Evolutionary conservation across 805 yeast genomes (phyloP).

Genomic region (Candida khao-thaluensis): DNA sequence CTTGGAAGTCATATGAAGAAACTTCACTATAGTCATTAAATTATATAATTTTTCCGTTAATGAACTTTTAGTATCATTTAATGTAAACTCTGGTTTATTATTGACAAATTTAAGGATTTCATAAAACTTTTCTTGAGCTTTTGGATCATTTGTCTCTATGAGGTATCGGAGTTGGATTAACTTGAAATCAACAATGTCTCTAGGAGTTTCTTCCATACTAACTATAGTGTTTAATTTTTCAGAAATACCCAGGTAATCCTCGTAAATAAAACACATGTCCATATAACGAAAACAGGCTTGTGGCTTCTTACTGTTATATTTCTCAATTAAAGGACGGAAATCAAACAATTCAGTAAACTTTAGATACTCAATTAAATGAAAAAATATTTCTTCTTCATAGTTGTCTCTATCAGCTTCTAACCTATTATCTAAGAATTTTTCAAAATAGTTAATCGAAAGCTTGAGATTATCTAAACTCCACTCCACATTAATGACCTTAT

Average conservation of each 20-base stretch:
- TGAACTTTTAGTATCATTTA: slow-evolving; percentile 1
- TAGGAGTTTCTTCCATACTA: neutral
- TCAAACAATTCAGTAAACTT: slow-evolving; percentile 23
- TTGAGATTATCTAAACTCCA: slow-evolving; percentile 19
- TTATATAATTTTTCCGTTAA: slow-evolving; percentile 23
- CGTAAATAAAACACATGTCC: neutral
- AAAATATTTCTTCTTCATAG: slow-evolving; percentile 11
- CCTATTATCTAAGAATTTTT: neutral
- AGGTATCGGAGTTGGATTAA: slow-evolving; percentile 30
- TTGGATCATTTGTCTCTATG: slow-evolving; percentile 14
- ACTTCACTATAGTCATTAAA: slow-evolving; percentile 31
- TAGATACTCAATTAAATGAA: slow-evolving; percentile 21
- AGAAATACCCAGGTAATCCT: neutral
- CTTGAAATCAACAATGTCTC: slow-evolving; percentile 14
- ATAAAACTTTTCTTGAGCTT: slow-evolving; percentile 23
- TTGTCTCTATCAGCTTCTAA: neutral
- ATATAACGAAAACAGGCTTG: neutral
- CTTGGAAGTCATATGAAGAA: slow-evolving; percentile 32
- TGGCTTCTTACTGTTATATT: neutral
- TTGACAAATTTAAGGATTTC: slow-evolving; percentile 23
- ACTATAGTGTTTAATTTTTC: neutral
- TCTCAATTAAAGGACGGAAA: neutral
- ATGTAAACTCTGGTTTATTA: slow-evolving; percentile 27
- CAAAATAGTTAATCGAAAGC: slow-evolving; percentile 12
- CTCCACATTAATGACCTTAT: slow-evolving; percentile 19